Conservation (phyloP, 2,329 filamentous ascomycete species). For the Tolypocladium ovalisporum region DNA sequence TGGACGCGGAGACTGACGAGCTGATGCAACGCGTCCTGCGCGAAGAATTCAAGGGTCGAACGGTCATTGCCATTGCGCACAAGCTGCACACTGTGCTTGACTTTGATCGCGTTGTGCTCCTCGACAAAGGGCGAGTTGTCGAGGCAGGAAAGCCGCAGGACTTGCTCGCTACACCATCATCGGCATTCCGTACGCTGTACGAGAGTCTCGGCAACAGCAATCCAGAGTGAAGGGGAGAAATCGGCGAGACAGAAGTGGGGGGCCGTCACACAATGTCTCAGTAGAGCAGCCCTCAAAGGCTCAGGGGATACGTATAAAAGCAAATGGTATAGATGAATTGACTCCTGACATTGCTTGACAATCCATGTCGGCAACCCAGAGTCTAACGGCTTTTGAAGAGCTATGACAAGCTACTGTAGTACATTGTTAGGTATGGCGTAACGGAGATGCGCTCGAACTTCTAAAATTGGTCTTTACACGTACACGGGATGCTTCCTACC, state of each 20-base stretch:
- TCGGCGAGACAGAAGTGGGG: background rate
- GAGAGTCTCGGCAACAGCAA: conserved; percentile 1
- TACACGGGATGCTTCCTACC: background rate
- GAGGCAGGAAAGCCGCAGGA: conserved; percentile 24
- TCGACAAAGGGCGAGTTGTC: conserved; percentile 51
- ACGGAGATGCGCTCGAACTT: too few relatives aligned
- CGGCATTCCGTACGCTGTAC: conserved; percentile 7
- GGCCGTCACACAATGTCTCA: background rate
- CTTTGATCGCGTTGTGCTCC: conserved; percentile 51
- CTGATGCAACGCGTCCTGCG: conserved; percentile 21
- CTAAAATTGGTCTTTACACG: background rate
- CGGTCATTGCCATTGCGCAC: conserved; percentile 36
- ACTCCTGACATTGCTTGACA: background rate
- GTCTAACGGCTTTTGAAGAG: too few relatives aligned
- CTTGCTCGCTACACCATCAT: conserved; percentile 2
- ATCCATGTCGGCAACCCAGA: background rate
- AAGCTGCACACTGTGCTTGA: conserved; percentile 35
- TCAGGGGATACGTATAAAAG: background rate
- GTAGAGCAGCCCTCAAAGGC: background rate
- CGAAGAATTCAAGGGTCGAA: conserved; percentile 29
- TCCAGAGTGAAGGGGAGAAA: background rate
- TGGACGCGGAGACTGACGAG: conserved; percentile 21
- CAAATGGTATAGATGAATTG: background rate
- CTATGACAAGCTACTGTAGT: too few relatives aligned
- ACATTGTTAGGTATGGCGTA: too few relatives aligned